Conservation (phyloP, 345 rosid species). For the Jatropha curcas region DNA sequence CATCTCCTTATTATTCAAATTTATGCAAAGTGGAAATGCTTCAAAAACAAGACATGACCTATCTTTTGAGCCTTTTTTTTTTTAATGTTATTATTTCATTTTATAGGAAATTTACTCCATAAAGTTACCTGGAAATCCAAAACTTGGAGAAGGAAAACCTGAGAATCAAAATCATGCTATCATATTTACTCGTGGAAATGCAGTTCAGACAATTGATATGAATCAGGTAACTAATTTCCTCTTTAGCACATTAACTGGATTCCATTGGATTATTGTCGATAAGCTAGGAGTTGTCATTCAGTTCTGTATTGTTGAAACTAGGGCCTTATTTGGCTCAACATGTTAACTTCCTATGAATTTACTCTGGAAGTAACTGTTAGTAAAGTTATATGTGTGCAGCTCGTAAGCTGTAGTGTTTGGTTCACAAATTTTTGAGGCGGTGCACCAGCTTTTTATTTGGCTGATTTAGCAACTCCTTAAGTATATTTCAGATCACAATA, state of each 20-base stretch:
- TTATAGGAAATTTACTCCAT: slow-evolving; percentile 89
- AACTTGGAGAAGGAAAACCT: slow-evolving; percentile 98
- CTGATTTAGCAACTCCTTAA: too few relatives aligned
- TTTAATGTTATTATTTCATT: slow-evolving; percentile 11
- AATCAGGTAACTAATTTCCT: slow-evolving; percentile 62
- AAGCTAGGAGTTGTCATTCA: background rate
- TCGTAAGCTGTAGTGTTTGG: too few relatives aligned
- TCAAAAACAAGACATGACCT: too few relatives aligned
- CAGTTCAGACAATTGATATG: slow-evolving; percentile 98
- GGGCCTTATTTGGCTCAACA: too few relatives aligned
- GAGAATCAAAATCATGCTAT: slow-evolving; percentile 99
- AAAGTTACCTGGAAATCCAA: slow-evolving; percentile 94
- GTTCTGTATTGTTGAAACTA: background rate
- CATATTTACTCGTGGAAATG: slow-evolving; percentile 95
- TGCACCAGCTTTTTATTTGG: too few relatives aligned
- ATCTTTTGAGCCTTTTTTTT: background rate
- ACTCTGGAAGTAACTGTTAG: too few relatives aligned
- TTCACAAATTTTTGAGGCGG: too few relatives aligned
- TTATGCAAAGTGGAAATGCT: too few relatives aligned
- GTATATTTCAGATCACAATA: too few relatives aligned
- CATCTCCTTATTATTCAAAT: too few relatives aligned
- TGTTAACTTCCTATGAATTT: too few relatives aligned
- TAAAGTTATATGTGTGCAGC: too few relatives aligned
- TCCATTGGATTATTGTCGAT: background rate
- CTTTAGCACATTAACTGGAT: background rate